Percentiles rank a stretch among this genome's conserved stretches.
Conservation (phyloP, 129 eudicot genomes). For the Centrapalus pauciflorus region DNA sequence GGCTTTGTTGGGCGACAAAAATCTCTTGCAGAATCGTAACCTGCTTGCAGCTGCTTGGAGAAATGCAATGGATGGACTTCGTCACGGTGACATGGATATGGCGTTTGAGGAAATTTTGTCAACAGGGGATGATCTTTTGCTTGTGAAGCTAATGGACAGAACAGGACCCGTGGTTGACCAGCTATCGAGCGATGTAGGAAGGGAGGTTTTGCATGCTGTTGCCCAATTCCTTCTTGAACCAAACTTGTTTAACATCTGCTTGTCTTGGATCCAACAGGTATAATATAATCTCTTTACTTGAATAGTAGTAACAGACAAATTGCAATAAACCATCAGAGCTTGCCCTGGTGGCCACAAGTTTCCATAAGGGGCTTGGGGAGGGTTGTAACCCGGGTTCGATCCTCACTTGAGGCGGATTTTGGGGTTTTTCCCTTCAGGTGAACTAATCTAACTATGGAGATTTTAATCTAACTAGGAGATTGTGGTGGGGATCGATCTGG, state of each 20-base stretch:
- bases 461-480: no score
- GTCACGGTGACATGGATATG: conserved; percentile 62
- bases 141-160: conserved; percentile 81
- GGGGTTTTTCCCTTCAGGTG: no score
- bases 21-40: conserved; percentile 46
- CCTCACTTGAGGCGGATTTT: no score
- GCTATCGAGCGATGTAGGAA: conserved; percentile 65
- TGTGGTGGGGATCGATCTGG: no score
- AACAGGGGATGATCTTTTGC: conserved; percentile 78
- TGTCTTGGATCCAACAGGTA: conserved; percentile 99
- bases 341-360: no score
- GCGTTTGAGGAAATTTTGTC: conserved; percentile 78
- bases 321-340: background rate
- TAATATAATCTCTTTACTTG: background rate
- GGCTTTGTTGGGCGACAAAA: conserved; percentile 51
- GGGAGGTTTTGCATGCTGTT: conserved; percentile 67
- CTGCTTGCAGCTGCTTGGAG: conserved; percentile 69
- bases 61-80: conserved; percentile 84
- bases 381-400: no score
- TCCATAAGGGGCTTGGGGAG: no score
- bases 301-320: background rate
- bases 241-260: conserved; percentile 61
- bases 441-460: no score
- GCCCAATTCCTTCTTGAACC: conserved; percentile 65
- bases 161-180: conserved; percentile 78